Base-by-base conservation (phyloP, 2,329 filamentous ascomycete genomes). In the Calonectria hawksworthii region DNA sequence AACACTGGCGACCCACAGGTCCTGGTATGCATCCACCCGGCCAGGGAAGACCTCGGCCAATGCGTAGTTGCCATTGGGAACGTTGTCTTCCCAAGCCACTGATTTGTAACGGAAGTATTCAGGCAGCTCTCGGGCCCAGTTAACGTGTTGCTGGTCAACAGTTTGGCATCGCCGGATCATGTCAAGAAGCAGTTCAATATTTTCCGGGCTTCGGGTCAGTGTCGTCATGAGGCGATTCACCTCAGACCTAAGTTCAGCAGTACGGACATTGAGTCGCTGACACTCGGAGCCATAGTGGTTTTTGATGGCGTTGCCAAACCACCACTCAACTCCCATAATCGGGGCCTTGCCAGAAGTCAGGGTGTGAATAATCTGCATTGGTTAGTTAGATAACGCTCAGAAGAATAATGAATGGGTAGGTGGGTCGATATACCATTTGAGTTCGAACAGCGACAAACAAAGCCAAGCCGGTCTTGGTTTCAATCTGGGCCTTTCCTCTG, bases 361-460 rank as follows among this genome's bases (percentile, higher is more conserved):
- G 26, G 89, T 89, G 76, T 92, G 89, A 68, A 93, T 89, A 63
- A 91, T 90, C 90, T 90, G n/a, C 34, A 32, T 18, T 8, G 14
- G 6, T 21, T 26, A 23, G 67, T 78, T 52, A 80, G 71, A 56
- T 56, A 16, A 18, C 2, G 36, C 63, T 28, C 41, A 54, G 36
- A 44, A 56, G 18, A 28, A 30, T 59, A 21, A 77, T 64, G 8
- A 21, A 77, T 64, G 8, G 16, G 26, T 9, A 34, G 38, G 16
- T 16, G 16, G 28, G 18, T 11, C 6, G 7, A 77, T 86, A 71
- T 83, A 91, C 90, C 88, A 93, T 92, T 76, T 93, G 90, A 2
- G 89, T 90, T 72, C 92, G 86, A 21, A 93, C 91, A 10, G 89
- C 89, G 64, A 91, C 86, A 79, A 93, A 93, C 18, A 93, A 86